Evolutionary conservation across 1,139 yeast genomes (phyloP).

Genomic region (Scheffersomyces titani): DNA sequence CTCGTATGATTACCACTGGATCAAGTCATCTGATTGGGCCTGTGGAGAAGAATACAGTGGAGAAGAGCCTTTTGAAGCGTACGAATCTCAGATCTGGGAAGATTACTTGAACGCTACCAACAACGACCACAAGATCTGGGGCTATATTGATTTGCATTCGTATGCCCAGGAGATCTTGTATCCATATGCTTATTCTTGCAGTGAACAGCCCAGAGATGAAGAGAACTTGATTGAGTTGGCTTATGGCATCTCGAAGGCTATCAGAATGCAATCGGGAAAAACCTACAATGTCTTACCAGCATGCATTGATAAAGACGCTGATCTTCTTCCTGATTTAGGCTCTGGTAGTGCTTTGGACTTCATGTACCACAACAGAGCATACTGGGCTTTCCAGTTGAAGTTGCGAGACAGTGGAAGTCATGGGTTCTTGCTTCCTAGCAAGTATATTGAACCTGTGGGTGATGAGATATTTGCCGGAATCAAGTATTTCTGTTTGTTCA

Average conservation of each 20-base stretch:
- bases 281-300: slow-evolving; percentile 72
- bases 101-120: slow-evolving; percentile 63
- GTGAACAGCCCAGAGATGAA: slow-evolving; percentile 70
- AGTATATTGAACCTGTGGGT: slow-evolving; percentile 75
- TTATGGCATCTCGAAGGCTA: slow-evolving; percentile 75
- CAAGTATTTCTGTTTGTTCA: slow-evolving; percentile 68
- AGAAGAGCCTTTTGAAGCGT: slow-evolving; percentile 71
- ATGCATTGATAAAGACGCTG: slow-evolving; percentile 73
- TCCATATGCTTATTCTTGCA: slow-evolving; percentile 82
- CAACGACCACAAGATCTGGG: slow-evolving; percentile 62
- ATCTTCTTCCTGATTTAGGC: slow-evolving; percentile 70
- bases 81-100: slow-evolving; percentile 68
- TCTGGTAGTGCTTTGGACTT: slow-evolving; percentile 82
- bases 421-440: slow-evolving; percentile 78
- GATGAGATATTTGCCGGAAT: slow-evolving; percentile 70
- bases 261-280: slow-evolving; percentile 63
- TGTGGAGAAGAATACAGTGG: slow-evolving; percentile 88
- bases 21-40: slow-evolving; percentile 61
- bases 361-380: slow-evolving; percentile 80
- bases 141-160: slow-evolving; percentile 81
- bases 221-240: slow-evolving; percentile 81
- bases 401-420: slow-evolving; percentile 81
- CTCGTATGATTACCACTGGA: slow-evolving; percentile 78
- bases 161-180: slow-evolving; percentile 81
- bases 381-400: slow-evolving; percentile 83